Base-by-base conservation (phyloP, 768 basidiomycete genomes). In the Fomitopsis serialis region DNA sequence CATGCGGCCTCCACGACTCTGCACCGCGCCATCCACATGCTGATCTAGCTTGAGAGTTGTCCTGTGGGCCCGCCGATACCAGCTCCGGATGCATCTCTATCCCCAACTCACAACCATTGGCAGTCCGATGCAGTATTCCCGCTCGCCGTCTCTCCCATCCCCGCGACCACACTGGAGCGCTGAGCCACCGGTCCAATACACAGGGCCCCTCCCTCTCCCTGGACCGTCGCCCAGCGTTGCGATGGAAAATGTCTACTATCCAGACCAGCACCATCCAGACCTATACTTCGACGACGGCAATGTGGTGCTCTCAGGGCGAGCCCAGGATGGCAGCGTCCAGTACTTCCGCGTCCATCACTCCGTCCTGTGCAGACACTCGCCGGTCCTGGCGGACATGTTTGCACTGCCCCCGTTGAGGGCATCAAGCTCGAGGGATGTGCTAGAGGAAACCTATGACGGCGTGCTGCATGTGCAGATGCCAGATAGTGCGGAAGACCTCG, bases 281-380 rank as follows among this genome's bases (percentile, higher is more conserved):
- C 61, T 70, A 4, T 70, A 68, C 56, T 63, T 62, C 48, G 56
- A 61, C 27, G 69, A 70, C 51, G 69, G 69, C 22, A 69, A 66
- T 52, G 58, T 69, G 40, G 62, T 70, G 12, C 53, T 70, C 19
- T 66, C 63, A 19, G 67, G 65, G 9, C 48, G 55, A 17, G 53
- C 54, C 3, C 45, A 55, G 27, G 47, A 57, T 22, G 51, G 55
- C 19, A 7, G 47, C 11, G 59, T 57, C 13, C 54, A 55, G 25
- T 55, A 61, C 48, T 66, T 65, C 55, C 60, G 65, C 6, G 62
- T 68, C 40, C 66, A 68, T 48, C 59, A 48, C 22, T 64, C 62
- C 17, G 52, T 68, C 42, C 57, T 68, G 27, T 54, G 57, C 40
- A 46, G 52, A 12, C 62, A 66, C 35, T 68, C 66, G 5, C 55